A percentile compares a stretch with the other conserved stretches of the same genome.
phyloP scores from a whole-genome alignment of 2,329 filamentous ascomycete genomes.

The Cladosporium halotolerans region DNA sequence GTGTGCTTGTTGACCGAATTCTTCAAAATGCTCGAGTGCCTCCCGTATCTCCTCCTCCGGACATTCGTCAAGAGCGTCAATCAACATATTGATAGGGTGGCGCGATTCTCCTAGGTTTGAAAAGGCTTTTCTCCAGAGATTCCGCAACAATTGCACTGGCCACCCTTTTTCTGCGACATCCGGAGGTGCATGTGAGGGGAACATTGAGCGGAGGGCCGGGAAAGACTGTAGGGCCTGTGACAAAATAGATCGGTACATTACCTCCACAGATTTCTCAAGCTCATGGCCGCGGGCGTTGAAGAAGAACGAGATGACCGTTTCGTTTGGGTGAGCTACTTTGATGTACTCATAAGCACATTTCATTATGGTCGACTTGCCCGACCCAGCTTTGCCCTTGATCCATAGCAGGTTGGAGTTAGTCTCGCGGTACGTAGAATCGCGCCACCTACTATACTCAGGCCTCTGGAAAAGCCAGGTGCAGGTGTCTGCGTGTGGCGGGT shows the following conservation, averaged over 20 bases:
- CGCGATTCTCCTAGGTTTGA: neutral
- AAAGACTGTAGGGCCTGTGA: slow-evolving; percentile 27
- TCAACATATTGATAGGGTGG: slow-evolving; percentile 28
- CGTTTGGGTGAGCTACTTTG: slow-evolving; percentile 12
- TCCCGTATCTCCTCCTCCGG: slow-evolving; percentile 33
- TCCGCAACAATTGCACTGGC: neutral
- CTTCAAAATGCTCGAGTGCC: slow-evolving; percentile 34
- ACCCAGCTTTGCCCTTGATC: slow-evolving; percentile 36
- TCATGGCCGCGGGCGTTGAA: slow-evolving; percentile 43
- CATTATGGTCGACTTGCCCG: slow-evolving; percentile 36
- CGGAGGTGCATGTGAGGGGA: no score
- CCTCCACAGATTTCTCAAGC: slow-evolving; percentile 39
- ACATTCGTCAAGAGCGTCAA: slow-evolving; percentile 45
- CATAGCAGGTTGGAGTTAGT: slow-evolving; percentile 29
- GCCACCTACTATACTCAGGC: neutral
- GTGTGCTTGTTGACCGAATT: slow-evolving; percentile 18
- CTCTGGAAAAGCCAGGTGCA: slow-evolving; percentile 5
- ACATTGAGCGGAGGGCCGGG: no score
- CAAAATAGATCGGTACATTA: slow-evolving; percentile 47
- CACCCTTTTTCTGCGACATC: no score
- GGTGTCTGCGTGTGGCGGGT: neutral
- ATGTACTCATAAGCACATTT: slow-evolving; percentile 19
- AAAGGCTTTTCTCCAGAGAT: neutral
- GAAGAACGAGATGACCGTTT: slow-evolving; percentile 40
- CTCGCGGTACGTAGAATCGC: neutral